Percentiles rank a stretch among this genome's conserved stretches.
Evolutionary conservation across 1,284 basidiomycete species (phyloP).

Genomic region (Moniliophthora roreri): DNA sequence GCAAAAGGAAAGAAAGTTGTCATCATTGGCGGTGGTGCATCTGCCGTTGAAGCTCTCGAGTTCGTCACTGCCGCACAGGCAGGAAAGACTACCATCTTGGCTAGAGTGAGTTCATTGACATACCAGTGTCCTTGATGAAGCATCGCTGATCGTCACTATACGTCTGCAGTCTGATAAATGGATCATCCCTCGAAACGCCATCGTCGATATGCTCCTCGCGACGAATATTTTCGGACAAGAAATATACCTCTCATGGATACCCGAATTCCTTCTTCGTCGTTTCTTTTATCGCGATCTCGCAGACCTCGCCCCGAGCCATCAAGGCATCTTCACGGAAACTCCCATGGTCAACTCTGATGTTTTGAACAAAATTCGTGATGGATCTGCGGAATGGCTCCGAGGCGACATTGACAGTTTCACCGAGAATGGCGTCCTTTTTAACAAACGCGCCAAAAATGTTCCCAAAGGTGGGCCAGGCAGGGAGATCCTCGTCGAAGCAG

Average conservation of each 20-base stretch:
- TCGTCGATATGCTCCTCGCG: constrained; percentile 53
- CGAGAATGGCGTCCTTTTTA: constrained; percentile 41
- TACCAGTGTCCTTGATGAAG: not conserved
- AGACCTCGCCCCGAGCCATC: constrained; percentile 41
- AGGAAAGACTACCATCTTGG: constrained; percentile 38
- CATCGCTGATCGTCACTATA: not conserved
- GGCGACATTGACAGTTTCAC: constrained; percentile 52
- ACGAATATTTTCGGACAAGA: constrained; percentile 60
- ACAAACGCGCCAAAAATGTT: constrained; percentile 18
- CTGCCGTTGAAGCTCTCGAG: constrained; percentile 64
- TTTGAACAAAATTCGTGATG: constrained; percentile 48
- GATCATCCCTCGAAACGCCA: constrained; percentile 56
- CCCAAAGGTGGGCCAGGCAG: constrained; percentile 15
- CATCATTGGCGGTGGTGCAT: constrained; percentile 59
- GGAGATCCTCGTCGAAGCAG: constrained; percentile 40
- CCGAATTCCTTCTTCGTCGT: constrained; percentile 33
- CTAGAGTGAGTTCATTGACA: constrained; percentile 40
- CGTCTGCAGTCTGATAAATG: constrained; percentile 35
- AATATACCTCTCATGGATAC: constrained; percentile 33
- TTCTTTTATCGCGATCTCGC: constrained; percentile 47
- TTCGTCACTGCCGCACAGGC: constrained; percentile 47
- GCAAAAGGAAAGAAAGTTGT: constrained; percentile 48
- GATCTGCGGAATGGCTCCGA: constrained; percentile 51
- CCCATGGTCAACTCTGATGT: constrained; percentile 61
- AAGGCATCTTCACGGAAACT: constrained; percentile 49